Evolutionary conservation across 164 flowering plant species (phyloP).

Genomic region (Chimonanthus praecox): DNA sequence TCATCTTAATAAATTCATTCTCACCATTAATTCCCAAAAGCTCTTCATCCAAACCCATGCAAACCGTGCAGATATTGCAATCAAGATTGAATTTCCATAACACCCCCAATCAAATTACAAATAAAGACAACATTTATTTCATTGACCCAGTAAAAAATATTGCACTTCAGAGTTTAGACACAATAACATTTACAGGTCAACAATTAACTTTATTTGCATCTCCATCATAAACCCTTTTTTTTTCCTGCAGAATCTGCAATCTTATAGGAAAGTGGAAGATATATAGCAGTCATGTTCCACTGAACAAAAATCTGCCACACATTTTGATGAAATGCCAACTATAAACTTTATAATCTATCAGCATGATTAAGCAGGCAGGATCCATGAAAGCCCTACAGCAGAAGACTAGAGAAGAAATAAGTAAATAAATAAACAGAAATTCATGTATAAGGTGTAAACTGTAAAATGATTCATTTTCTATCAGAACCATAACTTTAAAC

Average conservation of each 20-base stretch:
- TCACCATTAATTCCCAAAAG: neutral
- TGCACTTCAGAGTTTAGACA: neutral
- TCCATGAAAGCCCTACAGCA: neutral
- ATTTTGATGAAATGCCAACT: neutral
- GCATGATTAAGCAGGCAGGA: neutral
- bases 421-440: neutral
- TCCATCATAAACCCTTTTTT: neutral
- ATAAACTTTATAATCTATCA: neutral
- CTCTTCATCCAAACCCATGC: neutral
- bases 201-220: neutral
- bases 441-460: neutral
- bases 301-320: neutral
- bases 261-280: neutral
- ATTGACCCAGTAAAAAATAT: neutral
- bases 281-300: neutral
- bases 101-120: neutral
- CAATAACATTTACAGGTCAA: neutral
- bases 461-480: neutral
- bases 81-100: neutral
- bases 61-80: neutral
- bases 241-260: neutral
- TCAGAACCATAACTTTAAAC: neutral
- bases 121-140: neutral
- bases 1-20: neutral
- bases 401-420: neutral